Evolutionary conservation across 495 filamentous ascomycete genomes (phyloP).

Genomic region (Peziza echinospora): DNA sequence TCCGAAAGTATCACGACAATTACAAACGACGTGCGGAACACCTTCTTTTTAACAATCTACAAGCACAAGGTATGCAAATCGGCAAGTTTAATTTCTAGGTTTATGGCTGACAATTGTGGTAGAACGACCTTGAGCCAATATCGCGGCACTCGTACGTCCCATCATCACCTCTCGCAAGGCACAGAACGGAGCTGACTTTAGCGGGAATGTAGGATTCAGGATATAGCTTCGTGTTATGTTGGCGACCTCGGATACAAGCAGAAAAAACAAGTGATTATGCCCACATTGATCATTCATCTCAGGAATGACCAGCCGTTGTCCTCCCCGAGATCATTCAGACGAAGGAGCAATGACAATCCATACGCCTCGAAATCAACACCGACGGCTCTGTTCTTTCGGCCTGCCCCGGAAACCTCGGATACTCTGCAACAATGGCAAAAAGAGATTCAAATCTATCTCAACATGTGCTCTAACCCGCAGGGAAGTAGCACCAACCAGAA

Average conservation of each 20-base stretch:
- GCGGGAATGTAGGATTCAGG: constrained; percentile 6
- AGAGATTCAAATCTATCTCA: constrained; percentile 12
- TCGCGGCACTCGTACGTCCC: constrained; percentile 15
- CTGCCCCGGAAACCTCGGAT: constrained; percentile 4
- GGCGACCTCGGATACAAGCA: constrained; percentile 15
- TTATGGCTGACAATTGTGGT: no score
- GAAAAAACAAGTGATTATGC: constrained; percentile 17
- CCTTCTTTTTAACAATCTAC: constrained; percentile 13
- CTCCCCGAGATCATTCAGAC: constrained; percentile 14
- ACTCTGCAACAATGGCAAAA: constrained; percentile 12
- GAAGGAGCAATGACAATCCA: constrained; percentile 13
- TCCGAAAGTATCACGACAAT: neutral
- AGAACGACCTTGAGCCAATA: constrained; percentile 15
- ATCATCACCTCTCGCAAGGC: no score
- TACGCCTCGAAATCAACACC: neutral
- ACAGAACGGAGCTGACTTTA: constrained; percentile 1
- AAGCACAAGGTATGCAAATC: constrained; percentile 18
- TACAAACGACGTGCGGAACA: constrained; percentile 3
- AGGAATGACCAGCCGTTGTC: constrained; percentile 6
- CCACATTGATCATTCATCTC: constrained; percentile 16
- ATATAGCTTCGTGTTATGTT: constrained; percentile 18
- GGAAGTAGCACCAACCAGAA: neutral
- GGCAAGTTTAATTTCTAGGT: no score
- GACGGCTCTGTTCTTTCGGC: constrained; percentile 11
- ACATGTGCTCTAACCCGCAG: neutral